Evolutionary conservation across 2,329 filamentous ascomycete species (phyloP).

Genomic region (Leptographium wingfieldii): DNA sequence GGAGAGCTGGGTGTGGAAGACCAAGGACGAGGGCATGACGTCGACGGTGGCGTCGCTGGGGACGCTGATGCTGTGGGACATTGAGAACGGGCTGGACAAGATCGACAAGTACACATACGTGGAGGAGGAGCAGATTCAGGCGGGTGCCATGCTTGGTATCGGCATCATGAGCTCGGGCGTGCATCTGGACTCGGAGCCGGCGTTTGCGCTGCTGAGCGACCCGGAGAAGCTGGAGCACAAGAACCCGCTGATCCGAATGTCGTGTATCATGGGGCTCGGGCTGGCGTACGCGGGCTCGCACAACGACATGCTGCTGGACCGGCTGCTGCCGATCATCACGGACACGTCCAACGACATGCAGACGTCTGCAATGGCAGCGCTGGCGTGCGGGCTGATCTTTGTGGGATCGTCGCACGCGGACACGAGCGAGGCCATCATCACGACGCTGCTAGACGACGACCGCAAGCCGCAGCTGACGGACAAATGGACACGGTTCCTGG

Average conservation of each 20-base stretch:
- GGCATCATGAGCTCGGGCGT: constrained; percentile 95
- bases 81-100: constrained; percentile 82
- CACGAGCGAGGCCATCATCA: constrained; percentile 83
- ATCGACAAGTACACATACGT: constrained; percentile 91
- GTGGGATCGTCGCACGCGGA: constrained; percentile 87
- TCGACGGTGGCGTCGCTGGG: constrained; percentile 91
- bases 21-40: constrained; percentile 95
- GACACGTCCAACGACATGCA: constrained; percentile 86
- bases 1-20: constrained; percentile 97
- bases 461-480: constrained; percentile 82
- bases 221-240: constrained; percentile 66
- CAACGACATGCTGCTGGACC: constrained; percentile 75
- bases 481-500: constrained; percentile 97
- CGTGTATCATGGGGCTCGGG: constrained; percentile 91
- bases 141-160: constrained; percentile 82
- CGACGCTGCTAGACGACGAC: constrained; percentile 87
- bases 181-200: constrained; percentile 77
- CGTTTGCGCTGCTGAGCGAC: constrained; percentile 74
- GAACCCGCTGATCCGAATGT: constrained; percentile 64
- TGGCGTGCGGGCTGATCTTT: constrained; percentile 81
- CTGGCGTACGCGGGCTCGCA: constrained; percentile 90
- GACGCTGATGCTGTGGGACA: constrained; percentile 85
- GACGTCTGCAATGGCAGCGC: constrained; percentile 86
- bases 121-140: constrained; percentile 69
- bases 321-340: constrained; percentile 74